These are phyloP conservation scores for Nymphaea thermarum DNA, from an alignment of 164 flowering plant species.

Conservation along the genomic window DNA sequence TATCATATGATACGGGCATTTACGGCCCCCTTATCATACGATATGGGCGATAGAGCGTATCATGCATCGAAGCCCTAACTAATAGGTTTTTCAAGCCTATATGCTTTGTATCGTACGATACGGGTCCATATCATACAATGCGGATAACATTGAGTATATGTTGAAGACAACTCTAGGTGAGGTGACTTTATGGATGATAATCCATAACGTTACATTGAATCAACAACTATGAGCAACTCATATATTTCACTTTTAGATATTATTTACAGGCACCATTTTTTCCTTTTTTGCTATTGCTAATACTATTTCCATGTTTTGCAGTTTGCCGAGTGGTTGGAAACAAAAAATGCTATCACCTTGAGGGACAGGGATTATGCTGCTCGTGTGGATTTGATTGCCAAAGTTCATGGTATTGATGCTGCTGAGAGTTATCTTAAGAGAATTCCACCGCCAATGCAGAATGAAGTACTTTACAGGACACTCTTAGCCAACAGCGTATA, in stretches of 20 bases:
- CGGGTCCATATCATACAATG: too few relatives aligned
- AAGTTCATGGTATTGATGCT: slow-evolving; percentile 40
- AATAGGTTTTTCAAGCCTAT: too few relatives aligned
- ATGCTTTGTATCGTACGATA: too few relatives aligned
- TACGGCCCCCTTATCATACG: too few relatives aligned
- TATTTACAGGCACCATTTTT: background rate
- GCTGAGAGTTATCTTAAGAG: slow-evolving; percentile 51
- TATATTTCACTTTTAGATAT: too few relatives aligned
- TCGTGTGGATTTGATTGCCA: slow-evolving; percentile 61
- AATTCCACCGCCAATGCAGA: slow-evolving; percentile 55
- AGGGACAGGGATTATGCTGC: slow-evolving; percentile 71
- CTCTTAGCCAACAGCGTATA: slow-evolving; percentile 50
- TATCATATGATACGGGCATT: too few relatives aligned
- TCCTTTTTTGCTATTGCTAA: background rate
- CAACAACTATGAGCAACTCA: background rate
- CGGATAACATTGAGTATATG: background rate
- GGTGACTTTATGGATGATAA: background rate
- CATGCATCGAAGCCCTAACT: too few relatives aligned
- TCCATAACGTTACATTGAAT: background rate
- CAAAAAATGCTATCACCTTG: slow-evolving; percentile 26
- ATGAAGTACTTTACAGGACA: slow-evolving; percentile 58
- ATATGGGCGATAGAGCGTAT: too few relatives aligned
- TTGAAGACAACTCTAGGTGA: background rate
- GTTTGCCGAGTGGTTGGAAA: slow-evolving; percentile 78
- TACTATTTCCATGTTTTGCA: slow-evolving; percentile 19